Percentiles rank a stretch among this genome's conserved stretches.
Evolutionary conservation across 768 basidiomycete genomes (phyloP).

Genomic region (Butyriboletus loyo): DNA sequence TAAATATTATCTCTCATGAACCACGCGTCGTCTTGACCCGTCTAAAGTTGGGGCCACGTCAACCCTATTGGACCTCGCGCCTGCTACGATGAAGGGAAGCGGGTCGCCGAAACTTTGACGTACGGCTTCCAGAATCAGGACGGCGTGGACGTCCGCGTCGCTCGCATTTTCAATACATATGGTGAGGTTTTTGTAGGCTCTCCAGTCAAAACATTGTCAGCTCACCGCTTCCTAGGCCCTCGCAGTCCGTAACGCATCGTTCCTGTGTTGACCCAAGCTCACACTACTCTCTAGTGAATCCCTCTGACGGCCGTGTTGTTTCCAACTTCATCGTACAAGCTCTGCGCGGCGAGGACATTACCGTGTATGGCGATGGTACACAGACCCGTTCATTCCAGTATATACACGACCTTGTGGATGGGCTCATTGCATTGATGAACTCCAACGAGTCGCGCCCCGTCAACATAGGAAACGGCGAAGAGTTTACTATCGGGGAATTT

Average conservation of each 20-base stretch:
- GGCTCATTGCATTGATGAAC: slow-evolving; percentile 93
- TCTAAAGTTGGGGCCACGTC: slow-evolving; percentile 88
- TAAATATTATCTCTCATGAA: slow-evolving; percentile 37
- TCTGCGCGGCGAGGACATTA: slow-evolving; percentile 93
- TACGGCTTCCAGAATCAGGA: slow-evolving; percentile 96
- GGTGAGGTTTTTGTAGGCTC: slow-evolving; percentile 37
- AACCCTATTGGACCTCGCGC: slow-evolving; percentile 98
- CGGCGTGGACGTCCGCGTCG: slow-evolving; percentile 92
- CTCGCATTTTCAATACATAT: slow-evolving; percentile 98
- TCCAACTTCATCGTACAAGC: slow-evolving; percentile 99
- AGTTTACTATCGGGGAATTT: slow-evolving; percentile 94
- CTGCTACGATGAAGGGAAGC: slow-evolving; percentile 99
- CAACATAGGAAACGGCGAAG: slow-evolving; percentile 94
- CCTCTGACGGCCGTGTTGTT: slow-evolving; percentile 94
- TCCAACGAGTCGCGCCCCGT: slow-evolving; percentile 89
- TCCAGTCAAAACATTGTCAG: neutral
- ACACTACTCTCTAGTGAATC: slow-evolving; percentile 68
- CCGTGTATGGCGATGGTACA: slow-evolving; percentile 90
- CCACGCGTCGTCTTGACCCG: slow-evolving; percentile 13
- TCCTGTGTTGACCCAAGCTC: slow-evolving; percentile 17
- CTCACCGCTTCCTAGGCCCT: slow-evolving; percentile 38
- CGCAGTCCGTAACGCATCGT: slow-evolving; percentile 56
- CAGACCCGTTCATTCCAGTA: slow-evolving; percentile 98
- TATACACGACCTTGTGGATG: slow-evolving; percentile 96
- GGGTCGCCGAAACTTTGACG: slow-evolving; percentile 96